Conservation (phyloP, 116 monocot genomes). For the Cymodocea nodosa region DNA sequence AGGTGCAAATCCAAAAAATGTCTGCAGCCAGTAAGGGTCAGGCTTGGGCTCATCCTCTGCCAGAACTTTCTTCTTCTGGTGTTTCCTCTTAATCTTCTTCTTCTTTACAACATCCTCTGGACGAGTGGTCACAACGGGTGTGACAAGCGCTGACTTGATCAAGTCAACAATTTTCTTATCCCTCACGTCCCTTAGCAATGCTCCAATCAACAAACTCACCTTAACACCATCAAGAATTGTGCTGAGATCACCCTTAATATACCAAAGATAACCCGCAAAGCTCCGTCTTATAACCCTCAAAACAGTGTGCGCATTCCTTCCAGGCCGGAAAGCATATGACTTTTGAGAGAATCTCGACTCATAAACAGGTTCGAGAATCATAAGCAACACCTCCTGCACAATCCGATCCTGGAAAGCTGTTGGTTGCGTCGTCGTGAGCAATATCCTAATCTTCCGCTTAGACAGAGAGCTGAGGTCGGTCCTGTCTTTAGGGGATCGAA, state of each 20-base stretch:
- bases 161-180: slow-evolving; percentile 79
- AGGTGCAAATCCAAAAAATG: slow-evolving; percentile 92
- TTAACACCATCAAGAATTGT: slow-evolving; percentile 53
- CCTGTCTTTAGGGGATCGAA: slow-evolving; percentile 72
- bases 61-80: slow-evolving; percentile 85
- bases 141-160: slow-evolving; percentile 66
- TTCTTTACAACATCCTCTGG: slow-evolving; percentile 39
- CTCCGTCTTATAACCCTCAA: slow-evolving; percentile 58
- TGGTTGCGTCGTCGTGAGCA: slow-evolving; percentile 66
- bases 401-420: slow-evolving; percentile 78
- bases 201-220: slow-evolving; percentile 42
- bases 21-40: slow-evolving; percentile 91
- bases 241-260: slow-evolving; percentile 70
- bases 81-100: slow-evolving; percentile 88
- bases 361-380: slow-evolving; percentile 80
- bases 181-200: slow-evolving; percentile 68
- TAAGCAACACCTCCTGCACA: slow-evolving; percentile 78
- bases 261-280: slow-evolving; percentile 95
- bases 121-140: slow-evolving; percentile 46
- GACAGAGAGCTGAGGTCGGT: slow-evolving; percentile 72
- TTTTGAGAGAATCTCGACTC: slow-evolving; percentile 59
- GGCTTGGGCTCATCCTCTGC: slow-evolving; percentile 96
- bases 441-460: slow-evolving; percentile 72
- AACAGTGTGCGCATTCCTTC: slow-evolving; percentile 66
- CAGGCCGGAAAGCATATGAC: slow-evolving; percentile 78